phyloP scores from a whole-genome alignment of 805 yeast genomes.

The Pichia membranifaciens region DNA sequence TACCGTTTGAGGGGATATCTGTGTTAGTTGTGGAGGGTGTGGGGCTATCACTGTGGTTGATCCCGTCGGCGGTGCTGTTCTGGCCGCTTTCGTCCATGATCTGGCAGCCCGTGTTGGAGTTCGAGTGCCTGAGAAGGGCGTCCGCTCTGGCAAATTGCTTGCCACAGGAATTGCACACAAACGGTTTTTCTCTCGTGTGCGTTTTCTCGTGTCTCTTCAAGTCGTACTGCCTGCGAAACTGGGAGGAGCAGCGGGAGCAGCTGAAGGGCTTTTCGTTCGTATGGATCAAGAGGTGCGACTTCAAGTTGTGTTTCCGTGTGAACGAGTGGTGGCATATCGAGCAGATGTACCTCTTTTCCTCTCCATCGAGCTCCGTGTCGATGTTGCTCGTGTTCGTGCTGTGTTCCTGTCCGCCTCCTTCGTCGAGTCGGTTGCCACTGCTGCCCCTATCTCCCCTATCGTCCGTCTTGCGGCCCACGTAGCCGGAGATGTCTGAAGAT shows the following conservation, averaged over 20 bases:
- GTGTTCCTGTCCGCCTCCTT: too few species aligned
- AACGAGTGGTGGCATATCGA: slow-evolving; percentile 57
- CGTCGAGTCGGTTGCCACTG: not conserved
- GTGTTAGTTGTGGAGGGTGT: too few species aligned
- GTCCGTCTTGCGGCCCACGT: too few species aligned
- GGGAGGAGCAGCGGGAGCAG: slow-evolving; percentile 55
- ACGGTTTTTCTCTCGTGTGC: slow-evolving; percentile 74
- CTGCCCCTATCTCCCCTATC: too few species aligned
- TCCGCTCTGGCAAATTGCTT: slow-evolving; percentile 69
- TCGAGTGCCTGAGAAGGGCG: slow-evolving; percentile 64
- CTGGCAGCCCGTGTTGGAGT: slow-evolving; percentile 31
- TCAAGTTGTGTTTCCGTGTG: slow-evolving; percentile 69
- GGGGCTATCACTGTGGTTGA: too few species aligned
- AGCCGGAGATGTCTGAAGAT: too few species aligned
- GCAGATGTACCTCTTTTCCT: slow-evolving; percentile 43
- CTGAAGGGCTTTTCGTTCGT: slow-evolving; percentile 56
- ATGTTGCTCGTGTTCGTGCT: not conserved
- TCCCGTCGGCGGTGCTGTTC: too few species aligned
- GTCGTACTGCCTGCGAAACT: slow-evolving; percentile 70
- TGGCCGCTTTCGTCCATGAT: not conserved
- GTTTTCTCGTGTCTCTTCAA: slow-evolving; percentile 68
- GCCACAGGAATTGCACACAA: slow-evolving; percentile 52
- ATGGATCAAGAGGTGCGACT: slow-evolving; percentile 66
- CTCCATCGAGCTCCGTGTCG: not conserved
- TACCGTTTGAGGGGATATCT: too few species aligned